Base-by-base conservation (phyloP, 768 basidiomycete species). In the Leccinum disarticulatum region DNA sequence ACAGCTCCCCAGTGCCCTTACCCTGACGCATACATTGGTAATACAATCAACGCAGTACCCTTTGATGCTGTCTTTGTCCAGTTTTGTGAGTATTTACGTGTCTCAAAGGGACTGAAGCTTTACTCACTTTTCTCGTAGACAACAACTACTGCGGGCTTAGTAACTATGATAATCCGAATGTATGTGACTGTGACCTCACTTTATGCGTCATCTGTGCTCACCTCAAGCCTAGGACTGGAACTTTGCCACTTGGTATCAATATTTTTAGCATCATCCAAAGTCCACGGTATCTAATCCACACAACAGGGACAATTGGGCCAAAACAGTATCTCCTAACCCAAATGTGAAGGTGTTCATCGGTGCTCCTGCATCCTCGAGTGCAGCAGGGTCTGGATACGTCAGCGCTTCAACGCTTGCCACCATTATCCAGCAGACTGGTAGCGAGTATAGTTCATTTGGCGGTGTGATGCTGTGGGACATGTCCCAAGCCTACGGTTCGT, bases 41-140 rank as follows among this genome's bases (percentile, higher is more conserved):
- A 69, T 13, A 76, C 78, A 7, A 51, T 83, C 36, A 77, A 81
- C 54, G 68, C 72, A 0, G 77, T 79, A 13, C 66, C 69, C 0
- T 82, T 83, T 57, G 81, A 83, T 60, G 81, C 80, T 0, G 71
- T 83, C 38, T 83, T 79, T 58, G 81, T 83, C 8, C 82, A 83
- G 58, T 82, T 82, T 69, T 81, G 81, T 64, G 52, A 13, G 68
- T 58, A 10, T 22, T 33, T 17, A 1, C 13, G 2, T n/a, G 14
- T 54, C 7, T 41, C 11, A 31, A 35, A 6, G 28, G 2, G 28
- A 30, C 11, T 8, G 13, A 6, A 3, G 10, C 9, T 35, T 49
- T 14, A n/a, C 58, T 59, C 8, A 58, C 10, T 10, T 2, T 6
- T 30, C 30, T 11, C 15, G n/a, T 56, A 81, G 80, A 82, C 63